Conservation (phyloP, 495 filamentous ascomycete genomes). For the Chlorociboria aeruginascens region DNA sequence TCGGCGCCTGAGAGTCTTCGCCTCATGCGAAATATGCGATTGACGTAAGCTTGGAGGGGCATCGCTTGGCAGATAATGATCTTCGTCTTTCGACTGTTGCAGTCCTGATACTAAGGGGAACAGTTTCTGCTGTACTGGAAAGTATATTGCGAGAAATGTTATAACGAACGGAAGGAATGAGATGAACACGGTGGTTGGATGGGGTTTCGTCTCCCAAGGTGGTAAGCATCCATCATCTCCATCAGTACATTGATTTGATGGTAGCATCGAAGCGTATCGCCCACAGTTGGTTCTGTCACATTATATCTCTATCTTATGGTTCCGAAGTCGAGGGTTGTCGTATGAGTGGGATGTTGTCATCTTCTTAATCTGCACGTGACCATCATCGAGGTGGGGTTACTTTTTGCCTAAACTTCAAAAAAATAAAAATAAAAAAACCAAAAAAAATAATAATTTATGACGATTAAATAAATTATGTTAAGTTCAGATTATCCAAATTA, state of each 20-base stretch:
- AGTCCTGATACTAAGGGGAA: constrained; percentile 51
- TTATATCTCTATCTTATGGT: not conserved
- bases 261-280: constrained; percentile 12
- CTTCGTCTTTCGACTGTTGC: constrained; percentile 31
- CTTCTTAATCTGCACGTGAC: no score
- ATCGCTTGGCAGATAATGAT: constrained; percentile 39
- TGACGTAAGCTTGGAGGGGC: constrained; percentile 35
- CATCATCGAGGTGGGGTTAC: no score
- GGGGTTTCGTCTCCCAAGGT: not conserved
- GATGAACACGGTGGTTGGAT: constrained; percentile 23
- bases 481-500: no score
- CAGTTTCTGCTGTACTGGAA: constrained; percentile 46
- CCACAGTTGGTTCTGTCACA: not conserved
- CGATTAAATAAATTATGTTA: no score
- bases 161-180: constrained; percentile 46
- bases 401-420: no score
- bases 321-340: not conserved
- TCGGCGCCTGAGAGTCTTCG: constrained; percentile 32
- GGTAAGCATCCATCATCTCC: constrained; percentile 10
- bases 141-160: constrained; percentile 45
- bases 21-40: constrained; percentile 36
- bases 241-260: constrained; percentile 11
- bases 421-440: no score
- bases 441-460: no score
- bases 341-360: not conserved